A percentile compares a stretch with the other conserved stretches of the same genome.
phyloP scores from a whole-genome alignment of 805 yeast species.

The Candida morakotiae region DNA sequence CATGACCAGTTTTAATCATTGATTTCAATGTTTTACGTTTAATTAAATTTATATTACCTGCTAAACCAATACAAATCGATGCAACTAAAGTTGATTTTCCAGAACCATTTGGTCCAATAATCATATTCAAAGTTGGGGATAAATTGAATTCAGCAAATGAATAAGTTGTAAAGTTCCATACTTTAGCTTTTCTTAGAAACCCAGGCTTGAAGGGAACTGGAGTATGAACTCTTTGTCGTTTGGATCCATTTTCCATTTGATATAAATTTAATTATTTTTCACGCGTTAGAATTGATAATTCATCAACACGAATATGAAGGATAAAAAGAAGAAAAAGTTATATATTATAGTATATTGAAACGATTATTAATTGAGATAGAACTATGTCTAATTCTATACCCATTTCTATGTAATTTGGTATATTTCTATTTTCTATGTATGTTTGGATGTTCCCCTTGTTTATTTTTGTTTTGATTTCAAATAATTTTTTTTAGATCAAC shows the following conservation, averaged over 20 bases:
- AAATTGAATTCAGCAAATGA: constrained; percentile 64
- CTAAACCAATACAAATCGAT: constrained; percentile 85
- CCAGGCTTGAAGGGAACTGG: constrained; percentile 35
- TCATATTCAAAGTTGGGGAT: constrained; percentile 83
- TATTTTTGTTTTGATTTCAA: constrained; percentile 2
- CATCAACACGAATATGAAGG: too few species aligned
- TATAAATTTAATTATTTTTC: not conserved
- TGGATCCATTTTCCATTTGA: not conserved
- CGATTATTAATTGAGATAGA: too few species aligned
- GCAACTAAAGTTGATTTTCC: constrained; percentile 93
- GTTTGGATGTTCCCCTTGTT: not conserved
- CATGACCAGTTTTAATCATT: constrained; percentile 69
- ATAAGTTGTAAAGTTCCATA: constrained; percentile 68
- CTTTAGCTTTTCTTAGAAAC: constrained; percentile 45
- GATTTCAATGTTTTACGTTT: constrained; percentile 65
- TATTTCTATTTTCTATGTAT: not conserved
- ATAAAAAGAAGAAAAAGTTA: too few species aligned
- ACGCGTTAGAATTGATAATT: constrained; percentile 3
- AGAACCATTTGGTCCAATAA: constrained; percentile 95
- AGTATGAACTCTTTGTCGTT: constrained; percentile 4
- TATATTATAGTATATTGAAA: too few species aligned
- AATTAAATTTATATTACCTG: constrained; percentile 69
- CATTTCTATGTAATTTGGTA: not conserved
- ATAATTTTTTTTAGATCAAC: not conserved
- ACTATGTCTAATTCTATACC: too few species aligned